Conservation (phyloP, 2,329 filamentous ascomycete species). For the Celoporthe dispersa region DNA sequence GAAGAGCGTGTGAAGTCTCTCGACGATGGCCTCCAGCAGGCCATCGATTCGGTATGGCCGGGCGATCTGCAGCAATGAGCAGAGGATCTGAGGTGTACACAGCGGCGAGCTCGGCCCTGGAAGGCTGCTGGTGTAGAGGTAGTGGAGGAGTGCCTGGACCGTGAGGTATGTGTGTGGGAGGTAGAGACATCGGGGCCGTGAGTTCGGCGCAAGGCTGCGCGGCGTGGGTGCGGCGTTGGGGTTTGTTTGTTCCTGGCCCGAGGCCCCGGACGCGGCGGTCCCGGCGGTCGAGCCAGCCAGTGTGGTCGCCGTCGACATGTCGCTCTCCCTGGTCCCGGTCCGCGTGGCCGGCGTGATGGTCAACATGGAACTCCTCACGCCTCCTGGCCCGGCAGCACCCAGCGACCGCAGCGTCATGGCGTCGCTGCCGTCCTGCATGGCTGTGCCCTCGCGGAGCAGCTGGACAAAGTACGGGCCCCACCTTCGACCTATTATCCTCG, state of each 20-base stretch:
- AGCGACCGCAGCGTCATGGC: conserved; percentile 72
- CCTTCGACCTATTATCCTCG: conserved; percentile 79
- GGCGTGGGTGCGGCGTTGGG: conserved; percentile 63
- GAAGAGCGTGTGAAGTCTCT: conserved; percentile 84
- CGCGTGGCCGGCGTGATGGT: conserved; percentile 67
- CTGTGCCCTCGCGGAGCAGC: conserved; percentile 79
- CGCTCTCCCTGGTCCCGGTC: conserved; percentile 49
- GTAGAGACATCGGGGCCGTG: conserved; percentile 84
- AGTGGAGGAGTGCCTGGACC: conserved; percentile 87
- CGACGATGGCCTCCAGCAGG: conserved; percentile 87
- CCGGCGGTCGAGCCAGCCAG: conserved; percentile 43
- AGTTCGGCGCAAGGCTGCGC: conserved; percentile 60
- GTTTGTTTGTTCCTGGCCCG: conserved; percentile 39
- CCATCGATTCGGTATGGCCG: conserved; percentile 93
- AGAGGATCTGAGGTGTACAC: conserved; percentile 93
- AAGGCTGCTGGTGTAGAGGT: conserved; percentile 88
- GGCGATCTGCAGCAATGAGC: conserved; percentile 90
- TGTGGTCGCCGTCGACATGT: conserved; percentile 41
- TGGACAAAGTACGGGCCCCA: conserved; percentile 98
- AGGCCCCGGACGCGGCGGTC: conserved; percentile 48
- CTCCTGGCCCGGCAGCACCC: conserved; percentile 54
- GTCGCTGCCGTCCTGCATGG: conserved; percentile 73
- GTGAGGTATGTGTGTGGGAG: conserved; percentile 91
- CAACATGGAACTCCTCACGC: conserved; percentile 76
- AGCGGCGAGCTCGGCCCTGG: conserved; percentile 76